Evolutionary conservation across 2,329 filamentous ascomycete species (phyloP).

Genomic region (Leptographium flavum): DNA sequence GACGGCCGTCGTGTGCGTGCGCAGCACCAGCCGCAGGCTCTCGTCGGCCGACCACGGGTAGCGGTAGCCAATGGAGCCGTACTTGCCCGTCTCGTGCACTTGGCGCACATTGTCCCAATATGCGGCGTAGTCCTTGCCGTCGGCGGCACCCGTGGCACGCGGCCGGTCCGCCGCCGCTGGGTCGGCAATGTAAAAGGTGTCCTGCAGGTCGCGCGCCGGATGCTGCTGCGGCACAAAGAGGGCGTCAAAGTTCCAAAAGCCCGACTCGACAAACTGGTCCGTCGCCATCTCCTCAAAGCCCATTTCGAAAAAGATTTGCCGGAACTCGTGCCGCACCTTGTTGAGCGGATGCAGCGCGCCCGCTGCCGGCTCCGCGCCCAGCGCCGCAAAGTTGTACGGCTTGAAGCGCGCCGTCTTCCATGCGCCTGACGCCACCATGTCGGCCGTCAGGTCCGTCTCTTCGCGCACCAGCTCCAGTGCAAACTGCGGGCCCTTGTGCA

Average conservation of each 20-base stretch:
- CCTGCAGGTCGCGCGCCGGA: conserved; percentile 90
- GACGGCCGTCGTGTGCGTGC: conserved; percentile 91
- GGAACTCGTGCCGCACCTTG: conserved; percentile 91
- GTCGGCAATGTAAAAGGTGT: conserved; percentile 93
- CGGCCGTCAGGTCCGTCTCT: conserved; percentile 85
- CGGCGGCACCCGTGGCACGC: conserved; percentile 35
- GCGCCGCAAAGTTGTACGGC: conserved; percentile 40
- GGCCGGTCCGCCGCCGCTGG: conserved; percentile 62
- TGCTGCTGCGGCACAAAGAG: conserved; percentile 97
- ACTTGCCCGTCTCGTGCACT: conserved; percentile 84
- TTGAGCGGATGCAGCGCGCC: conserved; percentile 60
- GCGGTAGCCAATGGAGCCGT: conserved; percentile 88
- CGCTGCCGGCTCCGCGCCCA: conserved; percentile 46
- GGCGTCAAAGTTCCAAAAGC: conserved; percentile 98
- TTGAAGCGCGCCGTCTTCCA: conserved; percentile 88
- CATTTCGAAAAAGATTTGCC: conserved; percentile 98
- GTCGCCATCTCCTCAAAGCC: conserved; percentile 98
- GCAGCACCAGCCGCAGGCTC: conserved; percentile 72
- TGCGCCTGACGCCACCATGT: conserved; percentile 75
- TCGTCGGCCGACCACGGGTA: conserved; percentile 89
- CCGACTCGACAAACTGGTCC: conserved; percentile 82
- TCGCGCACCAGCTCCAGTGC: conserved; percentile 80
- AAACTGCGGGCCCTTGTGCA: conserved; percentile 77
- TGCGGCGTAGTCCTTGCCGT: conserved; percentile 55
- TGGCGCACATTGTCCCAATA: conserved; percentile 82